Evolutionary conservation across 805 yeast species (phyloP).

Genomic region (Ascoidea asiatica): DNA sequence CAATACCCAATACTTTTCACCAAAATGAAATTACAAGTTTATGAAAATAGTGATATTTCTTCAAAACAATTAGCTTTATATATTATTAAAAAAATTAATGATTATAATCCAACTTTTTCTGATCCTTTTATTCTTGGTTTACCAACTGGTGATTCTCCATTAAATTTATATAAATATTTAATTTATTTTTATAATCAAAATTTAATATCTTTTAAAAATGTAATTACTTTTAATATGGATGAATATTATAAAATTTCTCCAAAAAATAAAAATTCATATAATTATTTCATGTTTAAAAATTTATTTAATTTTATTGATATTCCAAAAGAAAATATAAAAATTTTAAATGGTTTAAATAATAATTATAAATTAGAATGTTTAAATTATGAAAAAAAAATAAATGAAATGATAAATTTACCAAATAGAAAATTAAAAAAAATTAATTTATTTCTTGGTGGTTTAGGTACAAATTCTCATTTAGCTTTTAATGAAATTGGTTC

Average conservation of each 20-base stretch:
- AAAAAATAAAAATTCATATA: slow-evolving; percentile 35
- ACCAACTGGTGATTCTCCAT: slow-evolving; percentile 53
- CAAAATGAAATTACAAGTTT: slow-evolving; percentile 13
- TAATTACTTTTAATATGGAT: slow-evolving; percentile 50
- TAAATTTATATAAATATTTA: slow-evolving; percentile 33
- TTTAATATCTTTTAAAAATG: slow-evolving; percentile 32
- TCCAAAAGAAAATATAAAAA: slow-evolving; percentile 35
- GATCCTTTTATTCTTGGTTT: slow-evolving; percentile 42
- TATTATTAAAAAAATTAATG: slow-evolving; percentile 28
- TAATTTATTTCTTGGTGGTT: slow-evolving; percentile 41
- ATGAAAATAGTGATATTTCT: slow-evolving; percentile 25
- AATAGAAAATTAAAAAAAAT: no score
- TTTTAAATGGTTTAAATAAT: slow-evolving; percentile 36
- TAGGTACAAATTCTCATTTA: slow-evolving; percentile 49
- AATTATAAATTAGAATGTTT: slow-evolving; percentile 33
- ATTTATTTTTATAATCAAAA: slow-evolving; percentile 29
- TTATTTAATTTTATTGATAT: slow-evolving; percentile 44
- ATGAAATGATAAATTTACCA: no score
- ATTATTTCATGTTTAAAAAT: slow-evolving; percentile 42
- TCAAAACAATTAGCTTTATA: slow-evolving; percentile 30
- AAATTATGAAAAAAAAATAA: slow-evolving; percentile 33
- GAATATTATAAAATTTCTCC: slow-evolving; percentile 40
- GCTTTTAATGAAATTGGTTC: slow-evolving; percentile 51
- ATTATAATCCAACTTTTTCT: slow-evolving; percentile 27
- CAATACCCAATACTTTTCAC: neutral